Base-by-base conservation (phyloP, 2,329 filamentous ascomycete genomes). In the Neofusicoccum kwambonambiense region DNA sequence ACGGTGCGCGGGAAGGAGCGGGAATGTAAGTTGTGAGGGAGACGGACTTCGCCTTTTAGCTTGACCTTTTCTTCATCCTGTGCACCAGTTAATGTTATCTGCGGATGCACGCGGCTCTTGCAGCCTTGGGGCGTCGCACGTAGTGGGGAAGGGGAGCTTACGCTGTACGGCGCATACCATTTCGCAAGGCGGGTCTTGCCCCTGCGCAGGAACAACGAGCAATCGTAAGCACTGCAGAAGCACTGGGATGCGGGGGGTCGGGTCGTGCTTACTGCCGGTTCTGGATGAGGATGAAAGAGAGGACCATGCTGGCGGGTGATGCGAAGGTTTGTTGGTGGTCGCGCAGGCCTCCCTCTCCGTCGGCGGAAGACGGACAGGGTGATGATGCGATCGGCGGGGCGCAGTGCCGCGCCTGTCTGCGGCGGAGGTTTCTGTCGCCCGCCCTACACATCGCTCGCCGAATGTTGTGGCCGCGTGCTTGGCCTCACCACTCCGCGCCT, bases 171-270 rank as follows among this genome's bases (percentile, higher is more conserved):
- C 70, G 91, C 92, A 84, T 99, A 99, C 94, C 94, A 99, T 83
- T 99, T 99, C 69, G 95, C 95, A 69, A 99, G 86, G 72, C 95
- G 91, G 72, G 95, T 99, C 84, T 99, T 99, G 81, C 95, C 95
- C 86, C 94, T 97, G 70, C 37, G 44, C 39, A 39, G 47, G 19
- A 44, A 35, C 35, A 31, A 64, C 31, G 60, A 62, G 51, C 41
- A 34, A 8, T 22, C 8, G 56, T 65, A 27, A 60, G 54, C 41
- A 37, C 42, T 17, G 56, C 37, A 35, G 42, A 49, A 57, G 50
- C n/a, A 17, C 11, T 45, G 5, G 34, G 2, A 19, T 44, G 19
- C 39, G 56, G 49, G 47, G 22, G 22, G 22, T 39, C 17, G 67
- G 35, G 47, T 15, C 42, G 31, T 3, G 73, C 81, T 51, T 79